Evolutionary conservation across 345 rosid genomes (phyloP), one percentile per base, ranked within the genome.

Genomic region (Hevea brasiliensis): DNA sequence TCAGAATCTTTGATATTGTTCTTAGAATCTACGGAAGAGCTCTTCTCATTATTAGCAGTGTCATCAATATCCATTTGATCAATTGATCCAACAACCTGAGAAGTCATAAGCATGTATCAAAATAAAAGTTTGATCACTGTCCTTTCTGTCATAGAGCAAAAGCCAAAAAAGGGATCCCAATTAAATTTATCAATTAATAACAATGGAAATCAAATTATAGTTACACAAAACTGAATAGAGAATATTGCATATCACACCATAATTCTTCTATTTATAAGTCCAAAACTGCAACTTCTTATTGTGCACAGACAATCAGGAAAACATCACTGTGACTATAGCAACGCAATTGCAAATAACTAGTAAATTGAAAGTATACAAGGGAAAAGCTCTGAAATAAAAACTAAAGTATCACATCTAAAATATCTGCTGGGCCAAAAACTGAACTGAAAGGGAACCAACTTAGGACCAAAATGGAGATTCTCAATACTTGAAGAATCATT

Each of bases 41-140:
- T 88, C 13, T 71, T 76, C 65, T 85, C 87, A 20, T 79, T 73
- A 73, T 74, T 85, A 18, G 82, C 77, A 73, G 81, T 65, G 68
- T 82, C 90, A 77, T 91, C 97, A 47, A 89, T 80, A 77, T 91
- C 98, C 99, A 90, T 96, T 85, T 90, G 95, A 72, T 93, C 95
- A 53, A 89, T 85, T 24, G 90, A 84, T 67, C 99, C 99, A 79
- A 91, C 92, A 83, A 96, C 98, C 98, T 96, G 35, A 45, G 8
- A 45, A 64, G 21, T 29, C 56, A 55, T 56, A 17, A 37, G 26
- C 40, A 23, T 18, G 18, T 37, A 50, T 17, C 50, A 12, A 61
- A 15, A 26, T 20, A 45, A 60, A 66, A 66, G 54, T 47, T 65
- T 26, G 23, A 48, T 47, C 29, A 48, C 15, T 50, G n/a, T 50